Percentiles rank a stretch among this genome's conserved stretches.
Conservation (phyloP, 192 early-diverging fungal species). For the Gorgonomyces haynaldii region DNA sequence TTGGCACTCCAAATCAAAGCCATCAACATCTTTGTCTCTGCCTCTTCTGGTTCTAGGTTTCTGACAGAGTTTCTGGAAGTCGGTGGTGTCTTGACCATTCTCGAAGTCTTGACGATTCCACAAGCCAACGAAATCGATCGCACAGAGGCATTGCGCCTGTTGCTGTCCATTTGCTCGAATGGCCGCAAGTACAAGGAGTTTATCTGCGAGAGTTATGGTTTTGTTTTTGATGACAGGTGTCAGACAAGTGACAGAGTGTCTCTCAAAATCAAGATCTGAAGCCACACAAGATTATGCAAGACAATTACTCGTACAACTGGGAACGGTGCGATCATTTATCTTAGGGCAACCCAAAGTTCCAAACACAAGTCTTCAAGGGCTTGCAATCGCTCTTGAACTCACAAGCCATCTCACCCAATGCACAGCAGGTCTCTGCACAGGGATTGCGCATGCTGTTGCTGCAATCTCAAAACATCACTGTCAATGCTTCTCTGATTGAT, state of each 20-base stretch:
- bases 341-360: constrained; percentile 52
- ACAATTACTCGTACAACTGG: constrained; percentile 42
- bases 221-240: constrained; percentile 19
- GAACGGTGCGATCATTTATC: constrained; percentile 19
- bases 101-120: constrained; percentile 41
- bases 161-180: constrained; percentile 36
- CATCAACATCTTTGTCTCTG: constrained; percentile 44
- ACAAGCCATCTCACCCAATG: constrained; percentile 25
- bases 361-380: constrained; percentile 52
- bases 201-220: constrained; percentile 53
- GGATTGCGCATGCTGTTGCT: constrained; percentile 38
- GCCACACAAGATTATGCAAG: constrained; percentile 46
- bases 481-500: constrained; percentile 45
- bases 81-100: constrained; percentile 48
- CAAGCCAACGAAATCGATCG: constrained; percentile 52
- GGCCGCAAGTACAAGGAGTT: constrained; percentile 54
- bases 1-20: constrained; percentile 40
- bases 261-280: constrained; percentile 42
- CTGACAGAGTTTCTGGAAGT: constrained; percentile 53
- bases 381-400: constrained; percentile 43
- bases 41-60: constrained; percentile 44
- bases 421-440: constrained; percentile 52
- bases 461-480: constrained; percentile 25
- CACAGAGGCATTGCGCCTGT: constrained; percentile 37
- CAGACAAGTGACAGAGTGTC: constrained; percentile 42